Evolutionary conservation across 257 asterid species (phyloP).

Genomic region (Salvia splendens): DNA sequence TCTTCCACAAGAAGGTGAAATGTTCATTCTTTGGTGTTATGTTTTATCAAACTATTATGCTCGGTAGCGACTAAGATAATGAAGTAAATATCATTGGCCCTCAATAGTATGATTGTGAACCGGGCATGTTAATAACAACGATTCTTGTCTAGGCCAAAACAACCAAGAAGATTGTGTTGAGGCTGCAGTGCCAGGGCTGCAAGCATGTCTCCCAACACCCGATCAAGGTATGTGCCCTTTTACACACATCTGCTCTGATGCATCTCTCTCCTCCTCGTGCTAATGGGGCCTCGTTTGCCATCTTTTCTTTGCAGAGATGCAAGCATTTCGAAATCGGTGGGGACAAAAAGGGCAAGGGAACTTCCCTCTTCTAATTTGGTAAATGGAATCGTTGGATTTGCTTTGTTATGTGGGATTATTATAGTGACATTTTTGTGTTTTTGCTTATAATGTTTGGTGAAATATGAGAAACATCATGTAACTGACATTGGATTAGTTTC

Average conservation of each 20-base stretch:
- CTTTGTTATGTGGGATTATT: not conserved
- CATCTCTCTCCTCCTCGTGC: not conserved
- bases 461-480: constrained; percentile 23
- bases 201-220: constrained; percentile 49
- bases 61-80: not conserved
- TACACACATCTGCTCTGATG: too few relatives aligned
- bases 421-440: not conserved
- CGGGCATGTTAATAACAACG: not conserved
- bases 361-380: constrained; percentile 37
- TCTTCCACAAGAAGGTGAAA: constrained; percentile 50
- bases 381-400: constrained; percentile 3
- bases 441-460: constrained; percentile 10
- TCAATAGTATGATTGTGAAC: not conserved
- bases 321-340: constrained; percentile 52
- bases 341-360: constrained; percentile 51
- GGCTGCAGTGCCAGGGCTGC: constrained; percentile 53
- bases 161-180: constrained; percentile 50
- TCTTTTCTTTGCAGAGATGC: constrained; percentile 41
- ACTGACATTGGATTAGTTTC: not conserved
- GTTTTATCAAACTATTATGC: not conserved
- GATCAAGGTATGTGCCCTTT: constrained; percentile 35
- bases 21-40: not conserved
- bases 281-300: not conserved
- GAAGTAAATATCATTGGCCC: not conserved
- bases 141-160: constrained; percentile 42